Evolutionary conservation across 768 basidiomycete genomes (phyloP), one percentile per base, ranked within the genome.

Genomic region (Auricularia heimuer): DNA sequence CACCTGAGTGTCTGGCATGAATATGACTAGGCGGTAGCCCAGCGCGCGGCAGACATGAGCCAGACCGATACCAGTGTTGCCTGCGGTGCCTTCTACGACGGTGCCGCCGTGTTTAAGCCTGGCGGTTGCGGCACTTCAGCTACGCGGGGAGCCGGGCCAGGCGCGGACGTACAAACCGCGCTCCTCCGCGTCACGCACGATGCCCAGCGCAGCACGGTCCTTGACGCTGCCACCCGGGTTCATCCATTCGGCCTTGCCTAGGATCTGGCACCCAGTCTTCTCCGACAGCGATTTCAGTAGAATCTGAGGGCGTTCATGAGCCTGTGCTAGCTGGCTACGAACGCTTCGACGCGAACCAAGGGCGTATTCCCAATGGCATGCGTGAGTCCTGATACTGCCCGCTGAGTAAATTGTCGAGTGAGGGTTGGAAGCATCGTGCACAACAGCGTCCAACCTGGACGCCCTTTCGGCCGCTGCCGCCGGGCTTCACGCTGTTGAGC

Each of bases 181-280:
- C 71, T 86, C 80, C 77, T 98, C 96, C 3, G 96, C 96, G 73
- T 94, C 88, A 63, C 79, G 79, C 61, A 99, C 77, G 62, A 99
- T 82, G 36, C 92, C 94, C 16, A 97, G 82, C 1, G 96, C 97
- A 45, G 97, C 97, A 60, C 97, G 87, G 73, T 99, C 97, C 77
- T 99, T 99, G 69, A 99, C 92, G 67, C 92, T 94, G 47, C 96
- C 96, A 4, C 97, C 97, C 0, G 97, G 97, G 71, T 98, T 98
- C 78, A 97, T 94, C 73, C 97, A 95, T 77, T 99, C 97, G 21
- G 97, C 93, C 74, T 99, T 98, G n/a, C 91, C 95, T 61, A 87
- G 87, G 67, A 98, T 93, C 63, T 84, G 83, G 64, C 85, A 86
- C 16, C 94, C 94, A 1, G 86, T 92, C 72, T 83, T 84, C 69